phyloP scores from a whole-genome alignment of 805 yeast genomes.

The Candida alai region DNA sequence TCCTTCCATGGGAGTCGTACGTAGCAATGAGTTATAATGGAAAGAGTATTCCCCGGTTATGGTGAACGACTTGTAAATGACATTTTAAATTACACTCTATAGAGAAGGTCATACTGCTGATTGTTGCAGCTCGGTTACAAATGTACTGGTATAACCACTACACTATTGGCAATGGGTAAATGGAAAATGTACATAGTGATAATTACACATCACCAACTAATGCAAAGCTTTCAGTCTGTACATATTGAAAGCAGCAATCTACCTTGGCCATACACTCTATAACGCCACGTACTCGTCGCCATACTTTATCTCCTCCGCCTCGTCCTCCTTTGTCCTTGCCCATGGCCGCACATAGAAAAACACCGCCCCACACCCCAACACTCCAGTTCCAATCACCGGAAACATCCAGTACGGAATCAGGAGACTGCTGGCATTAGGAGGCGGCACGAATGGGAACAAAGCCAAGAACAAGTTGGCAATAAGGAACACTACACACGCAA shows the following conservation, averaged over 20 bases:
- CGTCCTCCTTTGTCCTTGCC: not conserved
- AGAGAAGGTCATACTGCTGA: too few species aligned
- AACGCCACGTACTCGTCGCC: conserved; percentile 15
- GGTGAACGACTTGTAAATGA: too few species aligned
- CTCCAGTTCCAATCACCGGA: conserved; percentile 50
- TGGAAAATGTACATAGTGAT: not conserved
- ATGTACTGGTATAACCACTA: too few species aligned
- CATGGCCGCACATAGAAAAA: conserved; percentile 15
- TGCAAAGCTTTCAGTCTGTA: too few species aligned
- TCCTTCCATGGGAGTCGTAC: too few species aligned
- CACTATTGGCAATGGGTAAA: too few species aligned
- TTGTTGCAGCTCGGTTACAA: too few species aligned
- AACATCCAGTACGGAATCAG: conserved; percentile 55
- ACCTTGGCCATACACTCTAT: too few species aligned
- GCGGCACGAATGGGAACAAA: conserved; percentile 54
- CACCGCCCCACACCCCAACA: conserved; percentile 40
- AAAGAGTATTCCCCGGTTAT: too few species aligned
- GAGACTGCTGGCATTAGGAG: conserved; percentile 32
- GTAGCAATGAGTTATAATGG: too few species aligned
- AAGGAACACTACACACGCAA: conserved; percentile 36
- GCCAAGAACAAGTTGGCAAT: conserved; percentile 48
- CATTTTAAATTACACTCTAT: too few species aligned
- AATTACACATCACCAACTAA: not conserved
- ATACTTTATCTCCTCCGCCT: conserved; percentile 10
- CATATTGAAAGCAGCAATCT: too few species aligned